Evolutionary conservation across 1,284 basidiomycete species (phyloP).

Genomic region (Cutaneotrichosporon sp.): DNA sequence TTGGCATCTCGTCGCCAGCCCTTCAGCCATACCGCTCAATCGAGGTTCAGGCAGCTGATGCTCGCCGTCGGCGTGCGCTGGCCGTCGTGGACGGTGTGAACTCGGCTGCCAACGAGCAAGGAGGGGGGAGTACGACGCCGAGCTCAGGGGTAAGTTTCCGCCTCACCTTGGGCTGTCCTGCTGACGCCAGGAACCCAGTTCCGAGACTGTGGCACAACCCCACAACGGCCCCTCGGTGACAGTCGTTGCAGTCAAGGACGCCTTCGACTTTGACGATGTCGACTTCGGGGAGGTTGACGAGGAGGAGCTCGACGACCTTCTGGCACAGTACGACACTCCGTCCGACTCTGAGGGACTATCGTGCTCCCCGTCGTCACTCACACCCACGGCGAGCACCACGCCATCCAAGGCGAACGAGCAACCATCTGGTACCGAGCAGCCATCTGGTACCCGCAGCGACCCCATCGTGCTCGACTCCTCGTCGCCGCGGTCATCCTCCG

Average conservation of each 20-base stretch:
- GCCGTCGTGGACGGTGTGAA: neutral
- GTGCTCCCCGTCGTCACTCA: no score
- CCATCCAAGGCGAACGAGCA: no score
- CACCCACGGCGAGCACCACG: no score
- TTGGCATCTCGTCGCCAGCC: neutral
- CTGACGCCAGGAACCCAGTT: neutral
- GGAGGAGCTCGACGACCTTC: neutral
- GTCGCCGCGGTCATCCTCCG: neutral
- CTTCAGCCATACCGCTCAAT: neutral
- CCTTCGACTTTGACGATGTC: neutral
- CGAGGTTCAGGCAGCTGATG: neutral
- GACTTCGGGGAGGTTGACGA: neutral
- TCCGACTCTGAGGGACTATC: no score
- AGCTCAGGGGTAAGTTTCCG: neutral
- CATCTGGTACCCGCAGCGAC: no score
- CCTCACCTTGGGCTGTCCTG: neutral
- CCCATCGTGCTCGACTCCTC: neutral
- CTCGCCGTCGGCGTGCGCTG: neutral
- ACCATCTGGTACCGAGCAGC: no score
- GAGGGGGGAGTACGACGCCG: neutral
- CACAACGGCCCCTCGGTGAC: neutral
- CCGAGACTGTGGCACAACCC: neutral
- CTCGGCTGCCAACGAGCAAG: neutral
- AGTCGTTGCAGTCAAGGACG: neutral
- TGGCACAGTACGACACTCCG: neutral